Evolutionary conservation across 305 asterid genomes (phyloP).

Genomic region (Fraxinus paxiana): DNA sequence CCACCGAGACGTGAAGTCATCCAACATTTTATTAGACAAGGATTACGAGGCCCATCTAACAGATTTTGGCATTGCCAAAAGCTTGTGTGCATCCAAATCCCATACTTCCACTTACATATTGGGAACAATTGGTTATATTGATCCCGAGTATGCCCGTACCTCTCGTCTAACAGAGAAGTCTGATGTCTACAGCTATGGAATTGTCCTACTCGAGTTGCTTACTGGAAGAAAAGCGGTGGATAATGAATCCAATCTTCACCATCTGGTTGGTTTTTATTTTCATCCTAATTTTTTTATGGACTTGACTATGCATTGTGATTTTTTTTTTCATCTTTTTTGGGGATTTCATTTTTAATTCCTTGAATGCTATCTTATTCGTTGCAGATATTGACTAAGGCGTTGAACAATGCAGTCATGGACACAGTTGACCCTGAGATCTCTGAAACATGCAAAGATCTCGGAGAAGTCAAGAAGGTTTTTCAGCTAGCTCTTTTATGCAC

Average conservation of each 20-base stretch:
- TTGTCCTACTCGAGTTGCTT: slow-evolving; percentile 78
- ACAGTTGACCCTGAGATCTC: slow-evolving; percentile 71
- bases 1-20: slow-evolving; percentile 92
- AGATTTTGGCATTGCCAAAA: slow-evolving; percentile 92
- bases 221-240: slow-evolving; percentile 89
- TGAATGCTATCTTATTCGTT: not conserved
- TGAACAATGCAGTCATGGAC: slow-evolving; percentile 84
- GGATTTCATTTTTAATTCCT: not conserved
- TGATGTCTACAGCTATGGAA: slow-evolving; percentile 85
- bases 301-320: not conserved
- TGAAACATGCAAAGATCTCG: slow-evolving; percentile 74
- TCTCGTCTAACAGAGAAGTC: slow-evolving; percentile 93
- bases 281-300: not conserved
- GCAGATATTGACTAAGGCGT: slow-evolving; percentile 72
- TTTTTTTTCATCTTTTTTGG: not conserved
- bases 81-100: slow-evolving; percentile 61
- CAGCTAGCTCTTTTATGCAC: slow-evolving; percentile 92
- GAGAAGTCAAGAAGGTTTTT: slow-evolving; percentile 75
- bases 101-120: slow-evolving; percentile 73
- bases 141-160: slow-evolving; percentile 93
- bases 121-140: slow-evolving; percentile 98
- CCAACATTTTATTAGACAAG: slow-evolving; percentile 73
- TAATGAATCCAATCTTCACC: slow-evolving; percentile 84
- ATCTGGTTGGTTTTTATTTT: slow-evolving; percentile 44
- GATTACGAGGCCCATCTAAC: slow-evolving; percentile 82